Conservation (phyloP, 2,329 filamentous ascomycete genomes). For the Biscogniauxia sp. region DNA sequence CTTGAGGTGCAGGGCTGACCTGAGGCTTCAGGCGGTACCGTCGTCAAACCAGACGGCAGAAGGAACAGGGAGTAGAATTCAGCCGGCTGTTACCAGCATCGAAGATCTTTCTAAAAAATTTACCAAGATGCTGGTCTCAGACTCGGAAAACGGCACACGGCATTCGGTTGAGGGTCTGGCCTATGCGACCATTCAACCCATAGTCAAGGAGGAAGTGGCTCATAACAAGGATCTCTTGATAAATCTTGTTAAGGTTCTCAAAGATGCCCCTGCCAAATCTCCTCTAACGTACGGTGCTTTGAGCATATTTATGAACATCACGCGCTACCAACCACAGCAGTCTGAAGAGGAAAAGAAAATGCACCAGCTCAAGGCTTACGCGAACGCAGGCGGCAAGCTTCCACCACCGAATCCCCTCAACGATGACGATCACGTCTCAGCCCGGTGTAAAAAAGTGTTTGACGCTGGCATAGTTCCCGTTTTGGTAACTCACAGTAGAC, state of each 20-base stretch:
- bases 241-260: constrained; percentile 63
- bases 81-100: constrained; percentile 57
- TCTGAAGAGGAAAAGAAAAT: constrained; percentile 93
- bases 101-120: constrained; percentile 65
- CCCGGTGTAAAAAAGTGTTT: constrained; percentile 75
- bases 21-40: constrained; percentile 52
- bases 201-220: constrained; percentile 78
- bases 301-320: constrained; percentile 83
- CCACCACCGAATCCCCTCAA: constrained; percentile 65
- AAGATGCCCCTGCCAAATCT: constrained; percentile 58
- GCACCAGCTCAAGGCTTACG: constrained; percentile 88
- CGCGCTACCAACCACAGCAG: constrained; percentile 71
- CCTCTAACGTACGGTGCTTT: constrained; percentile 80
- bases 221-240: constrained; percentile 67
- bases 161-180: constrained; percentile 87
- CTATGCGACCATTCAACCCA: constrained; percentile 83
- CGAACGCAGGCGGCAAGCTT: constrained; percentile 74
- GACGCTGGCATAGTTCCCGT: constrained; percentile 75
- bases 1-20: constrained; percentile 26
- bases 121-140: constrained; percentile 62
- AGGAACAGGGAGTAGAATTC: constrained; percentile 41
- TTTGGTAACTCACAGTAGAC: constrained; percentile 72
- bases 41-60: constrained; percentile 39
- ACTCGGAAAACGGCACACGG: constrained; percentile 57
- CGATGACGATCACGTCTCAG: constrained; percentile 70